Evolutionary conservation across 495 filamentous ascomycete genomes (phyloP).

Genomic region (Hyaloscypha hepaticicola): DNA sequence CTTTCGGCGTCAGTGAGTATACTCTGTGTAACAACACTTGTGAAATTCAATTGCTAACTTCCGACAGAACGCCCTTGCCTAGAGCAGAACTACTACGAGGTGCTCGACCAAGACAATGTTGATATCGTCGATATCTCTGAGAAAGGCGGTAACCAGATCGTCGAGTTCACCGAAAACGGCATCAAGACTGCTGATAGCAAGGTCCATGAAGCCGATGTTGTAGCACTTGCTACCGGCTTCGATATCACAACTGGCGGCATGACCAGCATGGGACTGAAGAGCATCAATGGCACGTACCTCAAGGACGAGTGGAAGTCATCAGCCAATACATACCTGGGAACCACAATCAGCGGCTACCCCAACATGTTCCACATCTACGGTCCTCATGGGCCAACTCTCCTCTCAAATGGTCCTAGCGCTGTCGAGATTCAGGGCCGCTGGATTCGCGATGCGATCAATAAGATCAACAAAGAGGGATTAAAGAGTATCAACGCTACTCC

Average conservation of each 20-base stretch:
- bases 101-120: slow-evolving; percentile 54
- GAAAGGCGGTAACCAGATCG: slow-evolving; percentile 45
- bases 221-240: slow-evolving; percentile 54
- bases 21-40: neutral
- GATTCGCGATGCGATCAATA: slow-evolving; percentile 47
- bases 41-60: neutral
- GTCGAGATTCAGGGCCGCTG: slow-evolving; percentile 54
- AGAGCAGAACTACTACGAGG: slow-evolving; percentile 56
- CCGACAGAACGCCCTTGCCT: slow-evolving; percentile 48
- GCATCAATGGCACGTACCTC: slow-evolving; percentile 40
- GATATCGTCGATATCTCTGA: slow-evolving; percentile 35
- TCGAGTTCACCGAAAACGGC: slow-evolving; percentile 44
- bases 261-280: slow-evolving; percentile 44
- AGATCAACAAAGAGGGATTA: slow-evolving; percentile 43
- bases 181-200: slow-evolving; percentile 40
- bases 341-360: slow-evolving; percentile 45
- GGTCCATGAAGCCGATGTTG: slow-evolving; percentile 44
- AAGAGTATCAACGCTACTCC: slow-evolving; percentile 46
- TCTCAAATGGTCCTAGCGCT: slow-evolving; percentile 34
- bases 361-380: slow-evolving; percentile 53
- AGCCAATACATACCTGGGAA: slow-evolving; percentile 49
- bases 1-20: slow-evolving; percentile 45
- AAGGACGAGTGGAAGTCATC: slow-evolving; percentile 49
- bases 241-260: slow-evolving; percentile 50
- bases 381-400: slow-evolving; percentile 26